Base-by-base conservation (phyloP, 352 stramenopile species). In the Globisporangium splendens region DNA sequence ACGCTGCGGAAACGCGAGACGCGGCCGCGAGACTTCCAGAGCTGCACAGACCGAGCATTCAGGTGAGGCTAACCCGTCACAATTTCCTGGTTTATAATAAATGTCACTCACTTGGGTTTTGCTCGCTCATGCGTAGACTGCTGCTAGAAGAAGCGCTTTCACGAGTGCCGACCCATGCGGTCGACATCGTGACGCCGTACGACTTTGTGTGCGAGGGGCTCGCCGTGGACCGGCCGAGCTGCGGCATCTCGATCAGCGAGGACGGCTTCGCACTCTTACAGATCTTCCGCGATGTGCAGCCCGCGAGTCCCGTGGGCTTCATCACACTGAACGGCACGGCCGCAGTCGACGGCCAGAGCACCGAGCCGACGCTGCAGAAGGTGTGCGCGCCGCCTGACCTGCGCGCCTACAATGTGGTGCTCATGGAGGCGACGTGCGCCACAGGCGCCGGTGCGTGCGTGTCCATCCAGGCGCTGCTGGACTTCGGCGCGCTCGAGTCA, bases 391-490 rank as follows among this genome's bases (percentile, higher is more conserved):
- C 64, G 13, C 50, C 53, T 7, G 61, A 72, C 42, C 54, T 75
- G 0, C 57, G 50, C 10, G 15, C 20, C 21, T 54, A 72, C 64
- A 62, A 62, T 20, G 44, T 80, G 39, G 65, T 80, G 7, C 50
- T 80, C 8, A 50, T 77, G 10, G 56, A 75, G 15, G 57, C 68
- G 28, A 74, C 62, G 2, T 73, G 65, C 41, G 50, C 68, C 1
- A 73, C 14, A 2, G 53, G 56, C 1, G 17, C 20, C 8, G 52
- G 63, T 10, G 63, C 54, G 14, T 28, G 43, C 14, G 61, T 65
- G 8, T 65, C 68, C 17, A 79, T 79, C 59, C 66, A 76, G 53
- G 50, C 66, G 50, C 56, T 76, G 20, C 21, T 79, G 18, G 65
- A 80, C 33, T 55, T 70, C 39, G 72, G 72, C 13, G 72, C 63